Base-by-base conservation (phyloP, 495 filamentous ascomycete genomes). In the Aspergillus incahuasiensis region DNA sequence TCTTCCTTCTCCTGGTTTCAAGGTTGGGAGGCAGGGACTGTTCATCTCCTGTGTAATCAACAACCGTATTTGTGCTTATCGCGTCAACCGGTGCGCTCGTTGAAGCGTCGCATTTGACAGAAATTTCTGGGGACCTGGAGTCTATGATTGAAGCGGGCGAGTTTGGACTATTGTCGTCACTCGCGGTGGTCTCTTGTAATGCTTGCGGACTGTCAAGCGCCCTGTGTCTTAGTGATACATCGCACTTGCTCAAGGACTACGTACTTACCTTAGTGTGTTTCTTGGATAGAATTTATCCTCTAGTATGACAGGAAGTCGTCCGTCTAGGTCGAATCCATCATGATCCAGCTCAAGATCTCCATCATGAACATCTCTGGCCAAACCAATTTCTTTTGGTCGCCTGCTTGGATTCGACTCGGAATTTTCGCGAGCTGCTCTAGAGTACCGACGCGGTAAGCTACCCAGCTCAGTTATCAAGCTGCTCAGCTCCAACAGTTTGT, bases 201-300 rank as follows among this genome's bases (percentile, higher is more conserved):
- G 79, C 74, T 40, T 78, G 66, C 6, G 68, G 55, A 55, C 79
- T 81, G 39, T 24, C 13, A 25, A 34, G 18, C 9, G 7, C 67
- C n/a, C 25, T 28, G 25, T 44, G 67, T 70, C 44, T 60, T 59
- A 56, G 47, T 3, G 39, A 0, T 47, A 46, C 32, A 51, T 40
- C 6, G 13, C 13, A 2, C 24, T 52, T 8, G 9, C 38, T n/a
- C 13, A 21, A 4, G 15, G 16, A 19, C 1, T 9, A 11, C 11
- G 32, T 15, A 66, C 83, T 60, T 77, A 95, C 89, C 85, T 88
- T 56, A 94, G 70, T 3, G 89, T 92, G 54, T 74, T 75, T 53
- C 90, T 75, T 15, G 87, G 87, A 61, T 82, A 95, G 35, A 72
- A 72, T 69, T 91, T 94, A 64, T 89, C 86, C 70, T 98, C 94